Conservation (phyloP, 108 stramenopile species). For the Pseudonitzschia pungens region DNA sequence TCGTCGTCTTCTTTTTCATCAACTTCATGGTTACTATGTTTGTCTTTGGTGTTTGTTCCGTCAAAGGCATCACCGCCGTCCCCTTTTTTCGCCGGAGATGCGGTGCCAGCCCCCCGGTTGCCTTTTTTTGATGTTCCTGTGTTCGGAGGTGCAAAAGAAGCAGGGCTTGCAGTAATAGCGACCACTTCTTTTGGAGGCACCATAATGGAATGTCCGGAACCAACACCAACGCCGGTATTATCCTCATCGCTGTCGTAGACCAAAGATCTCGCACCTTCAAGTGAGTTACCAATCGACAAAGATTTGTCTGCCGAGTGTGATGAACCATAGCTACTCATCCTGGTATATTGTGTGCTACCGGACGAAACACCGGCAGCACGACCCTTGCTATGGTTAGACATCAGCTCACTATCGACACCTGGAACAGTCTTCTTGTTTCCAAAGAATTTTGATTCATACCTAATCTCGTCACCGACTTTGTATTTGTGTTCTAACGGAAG, state of each 20-base stretch:
- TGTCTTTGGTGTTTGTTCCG: not conserved
- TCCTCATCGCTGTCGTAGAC: not conserved
- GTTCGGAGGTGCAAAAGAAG: not conserved
- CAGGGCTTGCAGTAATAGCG: not conserved
- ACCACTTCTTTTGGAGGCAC: not conserved
- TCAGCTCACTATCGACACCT: not conserved
- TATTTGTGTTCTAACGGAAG: too few relatives aligned
- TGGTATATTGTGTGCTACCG: not conserved
- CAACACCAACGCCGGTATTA: not conserved
- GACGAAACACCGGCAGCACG: not conserved
- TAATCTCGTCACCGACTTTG: not conserved
- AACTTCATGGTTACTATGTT: not conserved
- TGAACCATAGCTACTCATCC: not conserved
- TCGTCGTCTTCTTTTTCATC: conserved; percentile 15
- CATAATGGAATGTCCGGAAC: not conserved
- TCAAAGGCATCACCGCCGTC: not conserved
- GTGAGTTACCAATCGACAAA: not conserved
- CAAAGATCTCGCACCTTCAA: not conserved
- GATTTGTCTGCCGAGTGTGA: not conserved
- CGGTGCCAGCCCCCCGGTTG: not conserved
- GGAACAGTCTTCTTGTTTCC: not conserved
- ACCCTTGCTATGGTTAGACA: not conserved
- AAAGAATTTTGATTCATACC: not conserved
- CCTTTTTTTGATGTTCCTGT: not conserved
- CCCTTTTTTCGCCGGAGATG: not conserved